A percentile compares a stretch with the other conserved stretches of the same genome.
Conservation (phyloP, 768 basidiomycete species). For the Boletus subcaerulescens region DNA sequence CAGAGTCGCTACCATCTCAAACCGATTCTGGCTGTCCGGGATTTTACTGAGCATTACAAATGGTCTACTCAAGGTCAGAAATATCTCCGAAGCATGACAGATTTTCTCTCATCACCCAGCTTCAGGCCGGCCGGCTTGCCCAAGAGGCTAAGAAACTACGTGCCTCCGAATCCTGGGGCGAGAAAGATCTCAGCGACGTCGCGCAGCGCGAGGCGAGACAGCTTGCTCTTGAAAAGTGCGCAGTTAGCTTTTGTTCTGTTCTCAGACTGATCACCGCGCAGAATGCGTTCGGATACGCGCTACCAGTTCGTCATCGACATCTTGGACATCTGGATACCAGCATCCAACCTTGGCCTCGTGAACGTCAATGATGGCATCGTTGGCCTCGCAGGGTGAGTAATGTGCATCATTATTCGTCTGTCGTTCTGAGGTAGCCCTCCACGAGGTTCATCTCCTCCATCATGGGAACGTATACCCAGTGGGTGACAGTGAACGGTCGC, state of each 20-base stretch:
- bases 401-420: not conserved
- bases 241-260: constrained; percentile 3
- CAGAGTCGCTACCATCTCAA: constrained; percentile 61
- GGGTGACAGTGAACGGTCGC: constrained; percentile 48
- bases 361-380: constrained; percentile 81
- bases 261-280: constrained; percentile 26
- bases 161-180: constrained; percentile 43
- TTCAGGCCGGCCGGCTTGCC: constrained; percentile 57
- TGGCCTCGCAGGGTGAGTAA: constrained; percentile 78
- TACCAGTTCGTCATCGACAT: constrained; percentile 83
- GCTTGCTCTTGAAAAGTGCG: constrained; percentile 53
- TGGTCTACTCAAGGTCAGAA: constrained; percentile 60
- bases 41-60: constrained; percentile 78
- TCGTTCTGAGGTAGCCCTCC: constrained; percentile 1
- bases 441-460: constrained; percentile 66
- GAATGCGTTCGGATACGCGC: constrained; percentile 61
- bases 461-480: constrained; percentile 66
- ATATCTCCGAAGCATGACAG: not conserved
- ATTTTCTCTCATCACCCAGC: not conserved
- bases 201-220: constrained; percentile 64
- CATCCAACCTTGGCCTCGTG: constrained; percentile 71
- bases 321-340: constrained; percentile 89
- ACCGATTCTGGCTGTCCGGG: constrained; percentile 86
- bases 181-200: constrained; percentile 67
- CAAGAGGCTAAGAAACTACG: constrained; percentile 57